Evolutionary conservation across 306 rosid genomes (phyloP).

Genomic region (Vachellia collinsii): DNA sequence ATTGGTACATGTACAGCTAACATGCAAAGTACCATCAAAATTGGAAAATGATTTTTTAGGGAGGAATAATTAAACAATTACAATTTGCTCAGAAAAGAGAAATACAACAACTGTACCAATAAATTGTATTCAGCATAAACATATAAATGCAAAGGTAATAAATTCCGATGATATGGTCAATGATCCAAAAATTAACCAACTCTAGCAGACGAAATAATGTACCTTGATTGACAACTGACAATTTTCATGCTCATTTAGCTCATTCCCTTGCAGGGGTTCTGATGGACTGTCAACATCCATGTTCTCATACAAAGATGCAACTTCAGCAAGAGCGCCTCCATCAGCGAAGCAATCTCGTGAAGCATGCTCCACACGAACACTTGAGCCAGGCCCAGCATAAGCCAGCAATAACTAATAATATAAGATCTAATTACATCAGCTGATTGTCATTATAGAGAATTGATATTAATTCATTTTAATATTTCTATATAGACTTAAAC

Average conservation of each 20-base stretch:
- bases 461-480: background rate
- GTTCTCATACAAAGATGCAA: constrained; percentile 69
- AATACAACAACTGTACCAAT: constrained; percentile 11
- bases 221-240: constrained; percentile 68
- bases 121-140: constrained; percentile 9
- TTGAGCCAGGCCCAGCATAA: constrained; percentile 93
- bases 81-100: constrained; percentile 11
- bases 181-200: constrained; percentile 21
- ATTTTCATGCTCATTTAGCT: constrained; percentile 44
- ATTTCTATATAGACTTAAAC: constrained; percentile 7
- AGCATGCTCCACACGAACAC: constrained; percentile 77
- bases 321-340: constrained; percentile 92
- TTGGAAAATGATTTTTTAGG: constrained; percentile 14
- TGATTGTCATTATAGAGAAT: constrained; percentile 17
- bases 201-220: constrained; percentile 12
- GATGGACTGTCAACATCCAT: constrained; percentile 42
- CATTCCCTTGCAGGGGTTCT: constrained; percentile 42
- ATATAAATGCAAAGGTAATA: constrained; percentile 23
- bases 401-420: constrained; percentile 66
- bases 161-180: constrained; percentile 16
- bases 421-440: constrained; percentile 31
- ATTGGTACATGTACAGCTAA: constrained; percentile 12
- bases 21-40: constrained; percentile 17
- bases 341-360: constrained; percentile 66
- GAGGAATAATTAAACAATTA: background rate